A percentile compares a stretch with the other conserved stretches of the same genome.
These are phyloP conservation scores for Rubia tinctorum DNA, from an alignment of 305 asterid genomes.

Conservation along the genomic window DNA sequence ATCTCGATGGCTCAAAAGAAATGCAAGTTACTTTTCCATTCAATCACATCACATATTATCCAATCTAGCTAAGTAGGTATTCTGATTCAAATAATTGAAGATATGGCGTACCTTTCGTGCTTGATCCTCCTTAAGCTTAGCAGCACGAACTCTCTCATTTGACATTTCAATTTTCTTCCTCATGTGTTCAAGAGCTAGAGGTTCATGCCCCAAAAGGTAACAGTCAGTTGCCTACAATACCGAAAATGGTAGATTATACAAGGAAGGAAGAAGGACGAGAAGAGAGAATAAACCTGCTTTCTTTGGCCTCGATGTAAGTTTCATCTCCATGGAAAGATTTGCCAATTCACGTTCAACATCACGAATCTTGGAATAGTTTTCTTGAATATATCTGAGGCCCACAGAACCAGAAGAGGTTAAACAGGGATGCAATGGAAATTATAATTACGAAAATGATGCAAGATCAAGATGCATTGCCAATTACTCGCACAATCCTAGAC, in stretches of 20 bases:
- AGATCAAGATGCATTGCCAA: neutral
- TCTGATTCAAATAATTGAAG: neutral
- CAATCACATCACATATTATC: neutral
- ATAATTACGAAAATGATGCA: neutral
- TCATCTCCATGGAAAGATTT: slow-evolving; percentile 85
- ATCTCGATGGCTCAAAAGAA: neutral
- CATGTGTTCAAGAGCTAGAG: slow-evolving; percentile 89
- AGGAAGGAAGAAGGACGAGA: slow-evolving; percentile 12
- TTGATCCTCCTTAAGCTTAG: slow-evolving; percentile 81
- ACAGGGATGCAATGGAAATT: slow-evolving; percentile 6
- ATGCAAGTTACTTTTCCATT: neutral
- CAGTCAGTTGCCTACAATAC: slow-evolving; percentile 9
- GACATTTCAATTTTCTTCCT: slow-evolving; percentile 86
- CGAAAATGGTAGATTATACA: slow-evolving; percentile 10
- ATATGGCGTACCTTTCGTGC: slow-evolving; percentile 53
- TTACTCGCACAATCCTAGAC: neutral
- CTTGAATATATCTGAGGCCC: slow-evolving; percentile 76
- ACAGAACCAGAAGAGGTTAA: slow-evolving; percentile 13
- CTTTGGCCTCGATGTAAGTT: slow-evolving; percentile 95
- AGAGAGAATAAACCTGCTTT: slow-evolving; percentile 65
- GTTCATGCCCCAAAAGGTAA: neutral
- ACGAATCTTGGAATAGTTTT: slow-evolving; percentile 88
- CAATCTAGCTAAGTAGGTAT: neutral
- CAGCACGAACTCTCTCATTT: slow-evolving; percentile 66
- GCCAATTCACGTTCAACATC: slow-evolving; percentile 93